phyloP scores from a whole-genome alignment of 129 eudicot genomes.

The Saussurea involucrata region DNA sequence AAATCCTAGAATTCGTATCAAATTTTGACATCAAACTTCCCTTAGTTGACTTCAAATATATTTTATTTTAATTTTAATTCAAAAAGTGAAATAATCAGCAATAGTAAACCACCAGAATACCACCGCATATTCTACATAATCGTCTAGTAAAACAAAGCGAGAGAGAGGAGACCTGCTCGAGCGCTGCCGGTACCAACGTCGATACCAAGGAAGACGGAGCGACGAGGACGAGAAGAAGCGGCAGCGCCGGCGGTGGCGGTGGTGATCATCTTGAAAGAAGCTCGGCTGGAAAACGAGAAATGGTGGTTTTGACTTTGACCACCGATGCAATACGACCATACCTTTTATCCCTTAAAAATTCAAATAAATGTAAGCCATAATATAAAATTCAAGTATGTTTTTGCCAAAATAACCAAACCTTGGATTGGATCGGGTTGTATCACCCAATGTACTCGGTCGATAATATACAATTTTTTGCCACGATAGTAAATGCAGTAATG shows the following conservation, averaged over 20 bases:
- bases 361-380: no score
- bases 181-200: conserved; percentile 99
- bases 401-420: no score
- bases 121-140: neutral
- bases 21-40: neutral
- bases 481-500: no score
- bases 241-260: conserved; percentile 40
- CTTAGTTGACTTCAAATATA: conserved; percentile 13
- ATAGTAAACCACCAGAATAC: neutral
- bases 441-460: no score
- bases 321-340: conserved; percentile 29
- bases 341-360: conserved; percentile 28
- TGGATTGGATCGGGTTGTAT: no score
- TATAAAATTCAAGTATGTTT: no score
- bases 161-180: conserved; percentile 72
- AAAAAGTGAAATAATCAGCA: neutral
- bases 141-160: neutral
- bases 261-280: conserved; percentile 34
- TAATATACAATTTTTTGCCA: no score
- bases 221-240: conserved; percentile 25
- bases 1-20: neutral
- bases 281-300: conserved; percentile 4
- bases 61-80: neutral
- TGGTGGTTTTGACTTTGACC: conserved; percentile 19
- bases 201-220: conserved; percentile 76